Conservation (phyloP, 2,329 filamentous ascomycete genomes). For the Phyllosticta citribraziliensis region DNA sequence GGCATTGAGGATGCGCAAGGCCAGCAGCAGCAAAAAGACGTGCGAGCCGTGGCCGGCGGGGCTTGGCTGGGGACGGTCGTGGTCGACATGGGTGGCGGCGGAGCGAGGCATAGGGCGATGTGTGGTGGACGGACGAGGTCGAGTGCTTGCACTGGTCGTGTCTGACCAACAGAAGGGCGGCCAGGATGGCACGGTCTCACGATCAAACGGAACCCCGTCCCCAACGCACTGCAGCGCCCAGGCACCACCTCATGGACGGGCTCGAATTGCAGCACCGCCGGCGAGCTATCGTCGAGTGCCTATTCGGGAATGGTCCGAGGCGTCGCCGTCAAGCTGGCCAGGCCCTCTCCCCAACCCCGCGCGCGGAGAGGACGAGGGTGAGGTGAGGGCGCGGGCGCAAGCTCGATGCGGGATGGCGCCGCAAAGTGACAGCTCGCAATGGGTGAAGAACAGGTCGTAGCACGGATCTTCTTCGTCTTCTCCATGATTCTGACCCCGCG, state of each 20-base stretch:
- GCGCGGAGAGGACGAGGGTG: neutral
- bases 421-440: constrained; percentile 9
- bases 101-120: neutral
- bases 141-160: neutral
- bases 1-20: constrained; percentile 71
- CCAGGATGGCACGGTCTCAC: constrained; percentile 2
- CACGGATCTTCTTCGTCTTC: neutral
- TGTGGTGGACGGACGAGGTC: neutral
- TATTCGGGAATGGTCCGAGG: constrained; percentile 1
- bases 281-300: constrained; percentile 9
- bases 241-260: neutral
- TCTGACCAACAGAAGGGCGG: neutral
- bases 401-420: neutral
- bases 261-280: neutral
- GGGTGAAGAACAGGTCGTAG: neutral
- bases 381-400: neutral
- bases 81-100: constrained; percentile 4
- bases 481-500: neutral
- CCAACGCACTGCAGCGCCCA: neutral
- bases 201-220: neutral
- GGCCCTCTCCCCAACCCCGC: neutral
- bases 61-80: neutral
- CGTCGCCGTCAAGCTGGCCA: neutral
- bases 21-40: constrained; percentile 37
- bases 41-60: neutral